phyloP scores from a whole-genome alignment of 2,329 filamentous ascomycete genomes.

The Coniochaeta sp. region DNA sequence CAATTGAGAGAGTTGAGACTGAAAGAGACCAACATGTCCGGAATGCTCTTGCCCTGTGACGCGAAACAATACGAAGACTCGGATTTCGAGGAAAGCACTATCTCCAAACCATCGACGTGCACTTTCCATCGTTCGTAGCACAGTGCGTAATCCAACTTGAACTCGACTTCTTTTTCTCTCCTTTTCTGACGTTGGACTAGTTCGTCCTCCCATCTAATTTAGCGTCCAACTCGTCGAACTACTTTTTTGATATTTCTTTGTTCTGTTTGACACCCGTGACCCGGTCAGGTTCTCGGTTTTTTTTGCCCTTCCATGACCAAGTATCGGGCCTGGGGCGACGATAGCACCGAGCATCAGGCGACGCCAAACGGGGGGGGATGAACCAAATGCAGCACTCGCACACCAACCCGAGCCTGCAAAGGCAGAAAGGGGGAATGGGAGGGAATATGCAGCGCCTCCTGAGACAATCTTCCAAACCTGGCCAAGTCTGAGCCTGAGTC shows the following conservation, averaged over 20 bases:
- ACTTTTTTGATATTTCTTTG: neutral
- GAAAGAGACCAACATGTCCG: no score
- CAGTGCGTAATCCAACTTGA: neutral
- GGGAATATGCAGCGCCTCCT: no score
- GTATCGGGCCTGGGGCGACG: neutral
- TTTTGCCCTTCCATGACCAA: neutral
- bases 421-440: no score
- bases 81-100: no score
- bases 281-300: neutral
- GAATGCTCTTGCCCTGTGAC: no score
- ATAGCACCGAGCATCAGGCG: neutral
- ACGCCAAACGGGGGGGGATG: neutral
- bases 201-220: neutral
- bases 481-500: neutral
- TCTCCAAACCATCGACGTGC: no score
- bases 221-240: neutral
- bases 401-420: no score
- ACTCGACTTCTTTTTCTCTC: neutral
- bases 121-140: no score
- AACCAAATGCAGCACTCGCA: no score
- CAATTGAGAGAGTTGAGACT: no score
- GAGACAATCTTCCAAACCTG: neutral
- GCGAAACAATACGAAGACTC: no score
- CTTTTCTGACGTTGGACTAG: neutral
- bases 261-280: neutral